Percentiles rank a stretch among this genome's conserved stretches.
These are phyloP conservation scores for Colletotrichum higginsianum DNA, from an alignment of 2,329 filamentous ascomycete genomes.

Conservation along the genomic window DNA sequence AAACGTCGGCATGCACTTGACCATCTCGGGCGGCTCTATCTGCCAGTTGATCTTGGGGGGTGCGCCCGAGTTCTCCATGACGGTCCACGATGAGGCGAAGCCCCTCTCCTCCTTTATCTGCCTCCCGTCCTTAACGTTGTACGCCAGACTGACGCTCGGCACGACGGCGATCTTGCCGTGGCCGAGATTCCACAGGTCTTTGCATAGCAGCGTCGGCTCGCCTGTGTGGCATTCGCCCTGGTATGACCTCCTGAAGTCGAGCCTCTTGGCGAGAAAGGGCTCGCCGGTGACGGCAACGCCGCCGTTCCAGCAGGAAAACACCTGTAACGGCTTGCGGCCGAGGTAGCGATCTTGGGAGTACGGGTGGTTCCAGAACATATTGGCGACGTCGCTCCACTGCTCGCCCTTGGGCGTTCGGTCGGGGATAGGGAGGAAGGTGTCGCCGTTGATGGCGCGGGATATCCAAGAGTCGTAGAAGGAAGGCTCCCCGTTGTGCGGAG, in stretches of 20 bases:
- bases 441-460: slow-evolving; percentile 65
- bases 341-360: slow-evolving; percentile 53
- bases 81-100: slow-evolving; percentile 51
- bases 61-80: slow-evolving; percentile 42
- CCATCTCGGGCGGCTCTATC: slow-evolving; percentile 58
- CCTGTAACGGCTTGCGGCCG: slow-evolving; percentile 65
- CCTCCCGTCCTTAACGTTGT: slow-evolving; percentile 61
- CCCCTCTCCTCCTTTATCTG: slow-evolving; percentile 66
- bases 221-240: slow-evolving; percentile 66
- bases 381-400: slow-evolving; percentile 63
- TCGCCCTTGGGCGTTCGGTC: slow-evolving; percentile 53
- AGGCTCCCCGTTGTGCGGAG: slow-evolving; percentile 52
- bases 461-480: slow-evolving; percentile 72
- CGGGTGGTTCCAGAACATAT: slow-evolving; percentile 68
- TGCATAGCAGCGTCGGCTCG: slow-evolving; percentile 70
- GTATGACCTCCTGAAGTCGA: slow-evolving; percentile 58
- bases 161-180: slow-evolving; percentile 69
- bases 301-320: slow-evolving; percentile 75
- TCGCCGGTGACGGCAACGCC: slow-evolving; percentile 63
- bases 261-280: slow-evolving; percentile 59
- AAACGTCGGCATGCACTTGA: slow-evolving; percentile 65
- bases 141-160: slow-evolving; percentile 69
- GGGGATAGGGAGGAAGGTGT: slow-evolving; percentile 69
- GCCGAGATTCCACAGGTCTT: slow-evolving; percentile 68
- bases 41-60: slow-evolving; percentile 59